Percentiles rank a stretch among this genome's conserved stretches.
Evolutionary conservation across 345 rosid species (phyloP).

Genomic region (Hypericum perforatum): DNA sequence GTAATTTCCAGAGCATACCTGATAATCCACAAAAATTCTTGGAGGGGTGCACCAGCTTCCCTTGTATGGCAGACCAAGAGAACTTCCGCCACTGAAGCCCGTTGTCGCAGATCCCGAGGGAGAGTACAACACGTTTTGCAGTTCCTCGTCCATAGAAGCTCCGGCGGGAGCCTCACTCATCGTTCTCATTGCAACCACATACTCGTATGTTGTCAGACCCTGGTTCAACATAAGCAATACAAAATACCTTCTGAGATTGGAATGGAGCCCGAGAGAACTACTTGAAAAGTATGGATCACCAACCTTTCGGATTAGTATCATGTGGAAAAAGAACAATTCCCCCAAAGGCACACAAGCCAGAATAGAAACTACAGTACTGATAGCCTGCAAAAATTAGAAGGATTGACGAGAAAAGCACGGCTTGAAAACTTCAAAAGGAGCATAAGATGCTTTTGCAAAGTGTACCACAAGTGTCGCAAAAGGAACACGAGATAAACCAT

Average conservation of each 20-base stretch:
- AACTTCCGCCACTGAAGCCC: slow-evolving; percentile 87
- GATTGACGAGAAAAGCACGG: slow-evolving; percentile 15
- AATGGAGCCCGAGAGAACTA: no score
- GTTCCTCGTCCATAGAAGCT: slow-evolving; percentile 59
- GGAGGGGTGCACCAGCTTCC: slow-evolving; percentile 99
- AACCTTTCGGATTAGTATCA: slow-evolving; percentile 89
- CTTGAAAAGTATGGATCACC: slow-evolving; percentile 8
- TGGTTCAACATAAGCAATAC: slow-evolving; percentile 15
- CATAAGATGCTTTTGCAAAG: slow-evolving; percentile 2
- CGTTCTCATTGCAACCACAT: slow-evolving; percentile 85
- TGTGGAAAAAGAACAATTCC: slow-evolving; percentile 95
- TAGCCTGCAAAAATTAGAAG: slow-evolving; percentile 40
- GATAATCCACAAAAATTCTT: slow-evolving; percentile 85
- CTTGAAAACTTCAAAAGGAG: slow-evolving; percentile 3
- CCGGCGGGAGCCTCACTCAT: slow-evolving; percentile 89
- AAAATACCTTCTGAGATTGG: no score
- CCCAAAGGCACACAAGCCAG: slow-evolving; percentile 84
- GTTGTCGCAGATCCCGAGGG: slow-evolving; percentile 87
- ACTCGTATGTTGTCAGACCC: slow-evolving; percentile 94
- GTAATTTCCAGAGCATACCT: slow-evolving; percentile 33
- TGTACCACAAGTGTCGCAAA: slow-evolving; percentile 94
- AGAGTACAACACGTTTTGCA: slow-evolving; percentile 53
- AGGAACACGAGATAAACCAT: slow-evolving; percentile 91
- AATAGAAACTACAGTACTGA: slow-evolving; percentile 82
- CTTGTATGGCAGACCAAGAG: slow-evolving; percentile 65